phyloP scores from a whole-genome alignment of 2,329 filamentous ascomycete species.

The Curvularia sp. region DNA sequence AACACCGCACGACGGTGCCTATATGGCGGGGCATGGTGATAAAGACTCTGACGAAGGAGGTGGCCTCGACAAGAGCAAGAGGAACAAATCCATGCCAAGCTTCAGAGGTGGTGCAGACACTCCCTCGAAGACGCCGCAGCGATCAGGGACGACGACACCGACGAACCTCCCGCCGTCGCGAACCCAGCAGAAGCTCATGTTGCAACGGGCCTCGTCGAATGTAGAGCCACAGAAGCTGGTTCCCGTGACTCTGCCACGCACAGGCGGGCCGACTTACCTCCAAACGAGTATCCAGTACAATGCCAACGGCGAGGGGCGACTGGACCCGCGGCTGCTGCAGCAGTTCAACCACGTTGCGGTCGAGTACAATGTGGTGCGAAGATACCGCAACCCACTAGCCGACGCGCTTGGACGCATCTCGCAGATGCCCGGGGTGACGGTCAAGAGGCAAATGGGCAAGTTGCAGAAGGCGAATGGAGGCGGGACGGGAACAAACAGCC shows the following conservation, averaged over 20 bases:
- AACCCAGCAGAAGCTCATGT: slow-evolving; percentile 77
- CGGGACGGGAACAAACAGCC: slow-evolving; percentile 37
- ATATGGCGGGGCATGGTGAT: slow-evolving; percentile 42
- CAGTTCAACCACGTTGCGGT: slow-evolving; percentile 73
- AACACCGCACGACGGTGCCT: slow-evolving; percentile 50
- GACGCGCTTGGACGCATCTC: slow-evolving; percentile 65
- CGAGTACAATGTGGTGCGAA: slow-evolving; percentile 76
- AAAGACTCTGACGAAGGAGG: slow-evolving; percentile 26
- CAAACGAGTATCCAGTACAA: slow-evolving; percentile 48
- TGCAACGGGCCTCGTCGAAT: slow-evolving; percentile 74
- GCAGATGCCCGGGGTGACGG: slow-evolving; percentile 57
- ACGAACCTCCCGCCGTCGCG: slow-evolving; percentile 61
- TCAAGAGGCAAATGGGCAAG: slow-evolving; percentile 33
- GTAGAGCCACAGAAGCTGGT: slow-evolving; percentile 67
- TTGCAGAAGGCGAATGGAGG: slow-evolving; percentile 35
- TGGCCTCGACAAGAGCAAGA: slow-evolving; percentile 42
- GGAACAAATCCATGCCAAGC: slow-evolving; percentile 51
- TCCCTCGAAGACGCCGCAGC: slow-evolving; percentile 37
- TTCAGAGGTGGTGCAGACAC: slow-evolving; percentile 40
- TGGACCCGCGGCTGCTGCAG: slow-evolving; percentile 68
- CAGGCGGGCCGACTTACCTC: slow-evolving; percentile 44
- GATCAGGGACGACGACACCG: slow-evolving; percentile 50
- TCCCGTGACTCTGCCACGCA: slow-evolving; percentile 49
- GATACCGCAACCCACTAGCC: slow-evolving; percentile 74
- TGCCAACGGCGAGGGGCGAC: slow-evolving; percentile 50